These are phyloP conservation scores for Penicillium parvum DNA, from an alignment of 495 filamentous ascomycete genomes.

Conservation along the genomic window DNA sequence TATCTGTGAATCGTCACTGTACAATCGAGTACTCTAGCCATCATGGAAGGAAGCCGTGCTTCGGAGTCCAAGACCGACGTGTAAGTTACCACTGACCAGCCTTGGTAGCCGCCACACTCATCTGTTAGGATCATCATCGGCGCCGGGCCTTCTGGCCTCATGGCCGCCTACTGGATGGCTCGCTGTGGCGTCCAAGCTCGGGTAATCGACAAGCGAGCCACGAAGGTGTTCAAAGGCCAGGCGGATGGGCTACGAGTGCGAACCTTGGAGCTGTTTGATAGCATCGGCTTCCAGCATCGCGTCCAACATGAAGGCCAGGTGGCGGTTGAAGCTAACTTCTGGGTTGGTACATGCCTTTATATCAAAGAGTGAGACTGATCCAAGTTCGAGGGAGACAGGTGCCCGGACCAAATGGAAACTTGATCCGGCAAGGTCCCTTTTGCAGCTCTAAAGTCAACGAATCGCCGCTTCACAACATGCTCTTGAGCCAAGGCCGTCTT, in stretches of 20 bases:
- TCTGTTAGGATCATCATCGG: constrained; percentile 50
- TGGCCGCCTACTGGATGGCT: constrained; percentile 61
- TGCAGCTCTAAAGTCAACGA: constrained; percentile 48
- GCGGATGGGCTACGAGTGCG: constrained; percentile 57
- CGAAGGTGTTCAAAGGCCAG: constrained; percentile 52
- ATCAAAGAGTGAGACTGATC: background rate
- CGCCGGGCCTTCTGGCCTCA: constrained; percentile 63
- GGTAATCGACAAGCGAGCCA: constrained; percentile 58
- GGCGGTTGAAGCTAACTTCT: constrained; percentile 39
- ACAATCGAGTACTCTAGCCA: background rate
- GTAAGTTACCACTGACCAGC: background rate
- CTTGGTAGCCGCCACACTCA: background rate
- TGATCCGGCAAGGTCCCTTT: constrained; percentile 47
- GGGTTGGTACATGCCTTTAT: constrained; percentile 22
- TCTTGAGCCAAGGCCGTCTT: constrained; percentile 53
- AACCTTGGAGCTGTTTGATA: constrained; percentile 63
- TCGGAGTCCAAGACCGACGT: constrained; percentile 15
- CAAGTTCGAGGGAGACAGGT: constrained; percentile 9
- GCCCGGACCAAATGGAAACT: constrained; percentile 40
- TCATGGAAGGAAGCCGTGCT: constrained; percentile 6
- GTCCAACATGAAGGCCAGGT: constrained; percentile 57
- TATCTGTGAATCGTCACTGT: background rate
- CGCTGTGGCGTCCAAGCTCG: constrained; percentile 54
- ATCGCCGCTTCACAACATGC: constrained; percentile 50
- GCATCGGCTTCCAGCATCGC: constrained; percentile 58